Base-by-base conservation (phyloP, 2,329 filamentous ascomycete genomes). In the Alternaria triticimaculans region DNA sequence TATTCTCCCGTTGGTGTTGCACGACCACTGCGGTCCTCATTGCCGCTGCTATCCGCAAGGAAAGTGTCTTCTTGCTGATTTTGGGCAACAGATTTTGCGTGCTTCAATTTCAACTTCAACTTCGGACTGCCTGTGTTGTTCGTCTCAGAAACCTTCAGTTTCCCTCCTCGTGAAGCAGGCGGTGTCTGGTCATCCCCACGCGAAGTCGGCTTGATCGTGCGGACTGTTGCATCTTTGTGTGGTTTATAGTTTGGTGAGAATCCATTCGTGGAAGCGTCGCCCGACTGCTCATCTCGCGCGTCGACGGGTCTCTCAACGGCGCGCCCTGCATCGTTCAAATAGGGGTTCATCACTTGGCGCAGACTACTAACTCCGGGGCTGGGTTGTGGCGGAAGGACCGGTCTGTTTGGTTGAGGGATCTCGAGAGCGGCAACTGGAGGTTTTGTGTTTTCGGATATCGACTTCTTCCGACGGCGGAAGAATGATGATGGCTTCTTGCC, bases 401-500 rank as follows among this genome's bases (percentile, higher is more conserved):
- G 64, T 55, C 66, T 67, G 61, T 68, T 48, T 77, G 72, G 73
- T 46, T 68, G 68, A 11, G 78, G 80, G 37, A 84, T 72, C 41
- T 82, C 80, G 26, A 83, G 70, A 46, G 84, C 80, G 67, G 79
- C 87, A 28, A 90, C 80, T 9, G 90, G 89, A 33, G 91, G 89
- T 43, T 86, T 86, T 21, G 88, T 85, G 48, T 80, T 77, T 66
- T 96, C 94, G 14, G 89, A 87, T 33, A 93, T 81, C 6, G 94
- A 97, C 86, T 95, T 96, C 87, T 98, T 98, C 67, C 94, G 88
- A 63, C 96, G 87, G 66, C 96, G 88, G 82, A 98, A 98, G 82
- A 99, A 98, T 0, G 93, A 95, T 1, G 95, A 96, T 5, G 93
- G 88, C 80, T 97, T 97, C 84, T 97, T 97, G 73, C 92, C 92